These are phyloP conservation scores for Citeromyces hawaiiensis DNA, from an alignment of 1,139 yeast species.

Conservation along the genomic window DNA sequence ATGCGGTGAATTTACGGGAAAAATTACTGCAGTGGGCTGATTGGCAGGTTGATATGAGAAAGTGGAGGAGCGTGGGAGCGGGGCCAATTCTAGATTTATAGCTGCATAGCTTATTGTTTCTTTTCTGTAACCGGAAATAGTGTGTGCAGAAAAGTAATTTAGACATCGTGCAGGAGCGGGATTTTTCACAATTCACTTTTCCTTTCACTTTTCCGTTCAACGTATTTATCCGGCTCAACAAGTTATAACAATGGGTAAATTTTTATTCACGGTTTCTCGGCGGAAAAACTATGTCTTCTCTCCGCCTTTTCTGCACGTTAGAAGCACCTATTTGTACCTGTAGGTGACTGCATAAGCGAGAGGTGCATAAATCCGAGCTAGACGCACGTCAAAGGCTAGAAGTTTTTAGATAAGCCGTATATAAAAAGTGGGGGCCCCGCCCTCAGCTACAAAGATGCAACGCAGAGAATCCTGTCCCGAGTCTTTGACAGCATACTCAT, in stretches of 20 bases:
- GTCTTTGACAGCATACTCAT: not conserved
- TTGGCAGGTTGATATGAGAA: conserved; percentile 80
- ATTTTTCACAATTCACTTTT: no score
- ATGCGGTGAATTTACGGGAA: conserved; percentile 17
- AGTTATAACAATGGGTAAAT: no score
- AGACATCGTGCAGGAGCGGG: not conserved
- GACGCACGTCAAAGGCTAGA: not conserved
- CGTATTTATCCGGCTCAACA: no score
- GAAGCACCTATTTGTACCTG: not conserved
- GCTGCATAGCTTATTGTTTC: conserved; percentile 2
- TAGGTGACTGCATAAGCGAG: not conserved
- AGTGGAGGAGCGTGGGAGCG: conserved; percentile 57
- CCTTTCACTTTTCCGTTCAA: no score
- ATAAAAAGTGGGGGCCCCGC: not conserved
- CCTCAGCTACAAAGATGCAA: not conserved
- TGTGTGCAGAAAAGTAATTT: not conserved
- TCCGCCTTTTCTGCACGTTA: not conserved
- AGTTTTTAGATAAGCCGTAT: not conserved
- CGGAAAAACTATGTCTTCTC: not conserved
- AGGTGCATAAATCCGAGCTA: not conserved
- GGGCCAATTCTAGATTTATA: conserved; percentile 45
- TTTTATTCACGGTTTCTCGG: no score
- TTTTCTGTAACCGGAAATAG: not conserved
- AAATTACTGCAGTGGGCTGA: conserved; percentile 46
- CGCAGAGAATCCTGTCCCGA: conserved; percentile 1